phyloP scores from a whole-genome alignment of 805 yeast genomes.

The Brettanomyces sp. region DNA sequence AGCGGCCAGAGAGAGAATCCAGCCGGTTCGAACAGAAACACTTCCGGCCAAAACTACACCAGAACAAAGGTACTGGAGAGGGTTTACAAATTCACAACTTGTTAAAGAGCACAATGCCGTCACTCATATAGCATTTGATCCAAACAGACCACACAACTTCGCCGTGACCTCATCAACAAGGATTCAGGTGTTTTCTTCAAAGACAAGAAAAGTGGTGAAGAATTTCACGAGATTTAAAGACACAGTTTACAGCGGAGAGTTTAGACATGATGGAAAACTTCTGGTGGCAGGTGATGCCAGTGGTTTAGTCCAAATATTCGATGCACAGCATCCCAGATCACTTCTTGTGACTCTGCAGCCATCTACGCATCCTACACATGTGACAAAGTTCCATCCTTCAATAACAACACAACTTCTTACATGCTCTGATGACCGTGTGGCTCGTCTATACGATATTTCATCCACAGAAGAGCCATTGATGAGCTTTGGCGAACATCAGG shows the following conservation, averaged over 20 bases:
- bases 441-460: constrained; percentile 81
- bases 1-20: constrained; percentile 54
- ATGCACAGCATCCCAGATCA: constrained; percentile 65
- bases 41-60: constrained; percentile 82
- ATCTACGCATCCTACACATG: constrained; percentile 82
- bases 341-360: constrained; percentile 75
- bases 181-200: constrained; percentile 87
- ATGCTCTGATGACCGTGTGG: constrained; percentile 68
- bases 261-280: constrained; percentile 82
- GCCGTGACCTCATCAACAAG: constrained; percentile 89
- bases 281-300: constrained; percentile 93
- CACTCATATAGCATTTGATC: constrained; percentile 80
- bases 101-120: constrained; percentile 92
- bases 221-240: constrained; percentile 86
- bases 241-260: constrained; percentile 86
- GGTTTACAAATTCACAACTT: constrained; percentile 72
- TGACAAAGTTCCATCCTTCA: constrained; percentile 82
- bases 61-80: constrained; percentile 91
- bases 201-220: constrained; percentile 82
- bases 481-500: constrained; percentile 67
- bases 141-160: constrained; percentile 78
- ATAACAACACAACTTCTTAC: constrained; percentile 67
- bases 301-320: constrained; percentile 86
- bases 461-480: constrained; percentile 65
- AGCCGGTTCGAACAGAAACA: constrained; percentile 60